Conservation (phyloP, 1,284 basidiomycete species). For the Trichosporon asahii region DNA sequence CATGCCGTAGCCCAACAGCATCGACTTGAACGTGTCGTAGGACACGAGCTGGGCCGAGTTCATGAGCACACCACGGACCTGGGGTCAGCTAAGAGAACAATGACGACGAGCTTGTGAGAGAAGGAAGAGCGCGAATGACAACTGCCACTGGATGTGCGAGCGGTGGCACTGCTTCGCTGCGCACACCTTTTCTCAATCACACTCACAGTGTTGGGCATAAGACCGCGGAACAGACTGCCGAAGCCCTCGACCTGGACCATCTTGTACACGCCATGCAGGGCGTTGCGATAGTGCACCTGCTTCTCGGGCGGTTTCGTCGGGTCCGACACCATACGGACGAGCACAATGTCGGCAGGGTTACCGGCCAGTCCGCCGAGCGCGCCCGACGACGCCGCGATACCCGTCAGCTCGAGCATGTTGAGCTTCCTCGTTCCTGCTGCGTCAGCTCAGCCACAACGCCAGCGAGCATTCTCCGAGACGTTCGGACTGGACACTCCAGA, state of each 20-base stretch:
- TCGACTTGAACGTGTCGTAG: constrained; percentile 58
- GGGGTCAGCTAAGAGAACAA: not conserved
- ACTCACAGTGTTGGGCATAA: constrained; percentile 55
- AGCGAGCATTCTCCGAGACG: not conserved
- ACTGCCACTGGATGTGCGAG: not conserved
- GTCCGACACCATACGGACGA: constrained; percentile 49
- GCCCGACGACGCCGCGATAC: constrained; percentile 44
- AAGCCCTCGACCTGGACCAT: constrained; percentile 55
- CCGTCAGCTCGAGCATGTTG: constrained; percentile 41
- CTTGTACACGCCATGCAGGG: constrained; percentile 52
- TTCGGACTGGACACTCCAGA: not conserved
- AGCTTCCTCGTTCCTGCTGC: constrained; percentile 35
- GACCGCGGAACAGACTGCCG: constrained; percentile 52
- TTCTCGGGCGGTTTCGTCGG: constrained; percentile 42
- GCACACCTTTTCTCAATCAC: not conserved
- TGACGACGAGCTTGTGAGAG: not conserved
- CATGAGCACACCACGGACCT: constrained; percentile 56
- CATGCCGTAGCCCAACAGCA: constrained; percentile 50
- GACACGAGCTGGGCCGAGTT: constrained; percentile 55
- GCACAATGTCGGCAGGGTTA: constrained; percentile 43
- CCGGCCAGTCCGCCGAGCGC: constrained; percentile 48
- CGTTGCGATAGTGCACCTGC: constrained; percentile 49
- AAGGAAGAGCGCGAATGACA: not conserved
- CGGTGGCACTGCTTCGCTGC: not conserved
- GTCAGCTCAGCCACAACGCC: constrained; percentile 9